These are phyloP conservation scores for Onygenales sp. DNA, from an alignment of 2,329 filamentous ascomycete genomes.

Conservation along the genomic window DNA sequence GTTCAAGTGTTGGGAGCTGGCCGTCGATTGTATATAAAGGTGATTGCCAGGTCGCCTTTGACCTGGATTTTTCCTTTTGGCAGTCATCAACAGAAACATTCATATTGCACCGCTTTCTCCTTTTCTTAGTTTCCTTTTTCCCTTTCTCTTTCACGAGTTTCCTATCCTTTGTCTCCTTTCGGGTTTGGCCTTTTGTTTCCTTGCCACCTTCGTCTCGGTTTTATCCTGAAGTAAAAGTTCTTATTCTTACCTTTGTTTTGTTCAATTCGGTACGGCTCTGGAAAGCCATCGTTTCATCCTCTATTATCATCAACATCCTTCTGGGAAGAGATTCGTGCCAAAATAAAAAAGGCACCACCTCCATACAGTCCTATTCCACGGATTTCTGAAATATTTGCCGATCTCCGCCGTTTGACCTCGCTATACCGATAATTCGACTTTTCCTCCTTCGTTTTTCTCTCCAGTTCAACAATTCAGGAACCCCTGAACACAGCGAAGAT, in stretches of 20 bases:
- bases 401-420: no score
- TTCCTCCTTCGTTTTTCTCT: neutral
- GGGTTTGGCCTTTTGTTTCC: neutral
- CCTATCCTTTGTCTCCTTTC: constrained; percentile 4
- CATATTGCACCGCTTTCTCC: constrained; percentile 1
- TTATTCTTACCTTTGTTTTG: neutral
- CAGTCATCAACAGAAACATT: constrained; percentile 5
- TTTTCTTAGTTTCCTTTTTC: constrained; percentile 6
- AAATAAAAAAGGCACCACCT: neutral
- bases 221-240: neutral
- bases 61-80: constrained; percentile 2
- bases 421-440: neutral
- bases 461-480: neutral
- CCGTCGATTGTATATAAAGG: no score
- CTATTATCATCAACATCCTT: neutral
- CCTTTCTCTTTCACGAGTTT: constrained; percentile 8
- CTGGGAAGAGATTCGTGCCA: neutral
- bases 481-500: constrained; percentile 25
- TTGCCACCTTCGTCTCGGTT: neutral
- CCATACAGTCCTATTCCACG: neutral
- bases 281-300: neutral
- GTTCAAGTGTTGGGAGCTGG: no score
- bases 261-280: neutral
- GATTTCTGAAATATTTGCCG: neutral
- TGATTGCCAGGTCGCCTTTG: neutral